A percentile compares a stretch with the other conserved stretches of the same genome.
phyloP scores from a whole-genome alignment of 331 rosid genomes.

The Acacia pycnantha region DNA sequence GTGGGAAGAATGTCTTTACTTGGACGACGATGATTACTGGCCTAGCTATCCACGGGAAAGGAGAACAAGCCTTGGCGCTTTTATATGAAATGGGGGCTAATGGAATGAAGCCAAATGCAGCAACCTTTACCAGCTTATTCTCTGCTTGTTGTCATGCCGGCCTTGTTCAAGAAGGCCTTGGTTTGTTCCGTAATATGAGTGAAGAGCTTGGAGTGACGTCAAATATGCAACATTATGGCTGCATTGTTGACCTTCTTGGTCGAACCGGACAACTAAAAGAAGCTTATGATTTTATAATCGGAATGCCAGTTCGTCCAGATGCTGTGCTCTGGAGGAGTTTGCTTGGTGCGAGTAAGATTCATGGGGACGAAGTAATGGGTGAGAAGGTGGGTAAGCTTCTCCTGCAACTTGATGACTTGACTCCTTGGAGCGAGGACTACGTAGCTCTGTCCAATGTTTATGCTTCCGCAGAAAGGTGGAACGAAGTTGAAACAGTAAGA shows the following conservation, averaged over 20 bases:
- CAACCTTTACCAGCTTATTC: constrained; percentile 72
- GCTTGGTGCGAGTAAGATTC: constrained; percentile 69
- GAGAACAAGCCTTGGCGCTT: constrained; percentile 55
- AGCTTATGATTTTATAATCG: constrained; percentile 55
- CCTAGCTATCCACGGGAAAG: constrained; percentile 82
- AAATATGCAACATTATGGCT: constrained; percentile 53
- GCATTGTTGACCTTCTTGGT: constrained; percentile 63
- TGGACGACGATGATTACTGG: constrained; percentile 81
- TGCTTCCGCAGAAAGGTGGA: constrained; percentile 78
- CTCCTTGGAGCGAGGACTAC: constrained; percentile 60
- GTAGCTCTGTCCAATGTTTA: constrained; percentile 79
- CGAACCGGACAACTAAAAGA: constrained; percentile 56
- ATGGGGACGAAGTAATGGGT: constrained; percentile 63
- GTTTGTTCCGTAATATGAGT: constrained; percentile 52
- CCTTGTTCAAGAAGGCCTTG: constrained; percentile 61
- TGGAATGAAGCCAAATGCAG: constrained; percentile 61
- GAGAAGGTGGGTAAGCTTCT: constrained; percentile 83
- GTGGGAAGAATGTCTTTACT: constrained; percentile 60
- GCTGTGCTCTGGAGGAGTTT: constrained; percentile 73
- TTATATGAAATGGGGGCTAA: constrained; percentile 46
- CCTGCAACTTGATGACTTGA: constrained; percentile 32
- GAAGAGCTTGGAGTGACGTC: constrained; percentile 46
- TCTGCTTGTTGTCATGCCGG: constrained; percentile 77
- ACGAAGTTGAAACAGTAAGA: constrained; percentile 61
- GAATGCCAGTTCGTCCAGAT: constrained; percentile 61